These are phyloP conservation scores for Eudorina sp. DNA, from an alignment of 139 green algal species.

Conservation along the genomic window DNA sequence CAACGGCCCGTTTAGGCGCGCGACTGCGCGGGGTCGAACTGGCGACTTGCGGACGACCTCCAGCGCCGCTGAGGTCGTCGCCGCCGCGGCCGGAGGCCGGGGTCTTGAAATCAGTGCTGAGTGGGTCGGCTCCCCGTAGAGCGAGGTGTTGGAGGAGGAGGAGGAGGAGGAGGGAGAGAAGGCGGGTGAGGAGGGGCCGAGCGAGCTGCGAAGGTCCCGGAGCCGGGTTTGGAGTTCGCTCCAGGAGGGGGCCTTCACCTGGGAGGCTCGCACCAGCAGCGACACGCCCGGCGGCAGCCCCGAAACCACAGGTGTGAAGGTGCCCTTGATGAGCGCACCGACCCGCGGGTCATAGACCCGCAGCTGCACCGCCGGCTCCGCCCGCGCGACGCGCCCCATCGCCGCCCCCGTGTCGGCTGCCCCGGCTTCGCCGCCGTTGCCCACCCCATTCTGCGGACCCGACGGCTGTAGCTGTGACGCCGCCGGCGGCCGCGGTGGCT, in stretches of 20 bases:
- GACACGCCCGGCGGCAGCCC: conserved; percentile 20
- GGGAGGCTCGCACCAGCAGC: conserved; percentile 24
- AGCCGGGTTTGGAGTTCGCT: background rate
- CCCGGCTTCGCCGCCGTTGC: too few relatives aligned
- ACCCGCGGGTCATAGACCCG: conserved; percentile 18
- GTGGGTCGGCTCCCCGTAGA: background rate
- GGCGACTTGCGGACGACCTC: conserved; percentile 12
- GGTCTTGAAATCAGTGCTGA: background rate
- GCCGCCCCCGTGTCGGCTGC: background rate
- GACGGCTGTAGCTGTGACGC: too few relatives aligned
- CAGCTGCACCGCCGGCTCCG: conserved; percentile 6
- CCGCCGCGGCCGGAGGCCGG: background rate
- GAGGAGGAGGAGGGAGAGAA: too few relatives aligned
- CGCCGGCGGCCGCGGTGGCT: background rate
- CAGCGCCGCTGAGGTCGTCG: background rate
- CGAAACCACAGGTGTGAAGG: conserved; percentile 31
- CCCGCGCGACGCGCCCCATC: background rate
- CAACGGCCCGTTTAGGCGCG: conserved; percentile 10
- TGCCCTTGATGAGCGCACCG: conserved; percentile 19
- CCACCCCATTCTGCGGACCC: too few relatives aligned
- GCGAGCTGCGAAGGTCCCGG: too few relatives aligned
- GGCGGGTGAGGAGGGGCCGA: too few relatives aligned
- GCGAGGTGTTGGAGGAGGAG: too few relatives aligned
- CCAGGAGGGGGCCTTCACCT: conserved; percentile 29
- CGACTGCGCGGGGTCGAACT: background rate